phyloP scores from a whole-genome alignment of 2,329 filamentous ascomycete genomes.

The Arachnopeziza araneosa region DNA sequence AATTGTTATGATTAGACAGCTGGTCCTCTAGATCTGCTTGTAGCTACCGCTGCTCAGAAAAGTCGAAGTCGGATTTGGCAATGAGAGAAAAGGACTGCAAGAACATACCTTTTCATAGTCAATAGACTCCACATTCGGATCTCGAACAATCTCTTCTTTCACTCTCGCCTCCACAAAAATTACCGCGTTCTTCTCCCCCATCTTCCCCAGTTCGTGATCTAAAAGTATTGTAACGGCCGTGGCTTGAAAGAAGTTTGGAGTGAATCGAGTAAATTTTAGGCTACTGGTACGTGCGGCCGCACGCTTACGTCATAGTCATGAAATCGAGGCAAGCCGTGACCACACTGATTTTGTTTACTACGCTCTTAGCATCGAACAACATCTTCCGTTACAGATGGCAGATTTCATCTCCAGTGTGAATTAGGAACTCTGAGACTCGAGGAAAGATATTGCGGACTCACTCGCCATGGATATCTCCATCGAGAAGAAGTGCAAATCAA shows the following conservation, averaged over 20 bases:
- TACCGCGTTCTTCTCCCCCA: background rate
- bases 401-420: background rate
- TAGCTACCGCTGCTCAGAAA: background rate
- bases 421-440: background rate
- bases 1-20: slow-evolving; percentile 6
- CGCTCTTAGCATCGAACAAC: background rate
- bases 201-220: background rate
- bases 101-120: background rate
- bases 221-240: background rate
- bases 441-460: background rate
- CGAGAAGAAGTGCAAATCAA: slow-evolving; percentile 19
- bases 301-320: background rate
- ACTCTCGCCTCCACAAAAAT: slow-evolving; percentile 1
- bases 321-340: background rate
- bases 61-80: too few relatives aligned
- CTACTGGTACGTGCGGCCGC: too few relatives aligned
- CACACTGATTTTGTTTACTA: background rate
- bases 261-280: too few relatives aligned
- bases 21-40: slow-evolving; percentile 9
- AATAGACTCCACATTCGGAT: background rate
- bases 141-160: background rate
- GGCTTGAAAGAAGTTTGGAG: background rate
- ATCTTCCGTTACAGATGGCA: background rate
- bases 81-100: too few relatives aligned
- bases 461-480: background rate